Evolutionary conservation across 2,329 filamentous ascomycete species (phyloP).

Genomic region (Aspergillus felis): DNA sequence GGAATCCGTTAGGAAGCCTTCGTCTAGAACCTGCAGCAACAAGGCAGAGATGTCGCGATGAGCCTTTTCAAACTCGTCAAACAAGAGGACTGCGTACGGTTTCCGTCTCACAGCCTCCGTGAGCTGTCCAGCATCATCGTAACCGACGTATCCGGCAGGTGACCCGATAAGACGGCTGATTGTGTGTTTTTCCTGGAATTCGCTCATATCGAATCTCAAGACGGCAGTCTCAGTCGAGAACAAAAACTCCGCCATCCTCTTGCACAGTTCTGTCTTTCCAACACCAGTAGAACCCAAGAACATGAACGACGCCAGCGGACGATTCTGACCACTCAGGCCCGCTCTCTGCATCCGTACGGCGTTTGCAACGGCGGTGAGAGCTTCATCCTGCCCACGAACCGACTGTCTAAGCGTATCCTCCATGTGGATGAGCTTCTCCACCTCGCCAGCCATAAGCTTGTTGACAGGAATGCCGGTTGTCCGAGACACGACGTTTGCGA

Average conservation of each 20-base stretch:
- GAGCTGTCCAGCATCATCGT: slow-evolving; percentile 92
- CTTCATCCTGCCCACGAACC: slow-evolving; percentile 90
- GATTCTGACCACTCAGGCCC: slow-evolving; percentile 84
- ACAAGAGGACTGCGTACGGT: slow-evolving; percentile 88
- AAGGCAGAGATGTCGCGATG: slow-evolving; percentile 91
- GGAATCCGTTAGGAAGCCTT: slow-evolving; percentile 90
- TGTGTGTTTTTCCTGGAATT: slow-evolving; percentile 97
- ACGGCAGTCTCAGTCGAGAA: slow-evolving; percentile 91
- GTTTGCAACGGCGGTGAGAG: slow-evolving; percentile 83
- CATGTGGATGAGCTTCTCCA: slow-evolving; percentile 94
- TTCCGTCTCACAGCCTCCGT: slow-evolving; percentile 94
- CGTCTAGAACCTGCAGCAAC: slow-evolving; percentile 89
- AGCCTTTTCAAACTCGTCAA: slow-evolving; percentile 97
- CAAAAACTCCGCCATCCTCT: slow-evolving; percentile 87
- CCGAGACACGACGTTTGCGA: slow-evolving; percentile 83
- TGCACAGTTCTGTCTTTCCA: slow-evolving; percentile 95
- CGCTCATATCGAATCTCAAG: slow-evolving; percentile 93
- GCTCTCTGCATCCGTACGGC: slow-evolving; percentile 92
- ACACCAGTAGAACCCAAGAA: slow-evolving; percentile 96
- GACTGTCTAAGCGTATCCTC: slow-evolving; percentile 80
- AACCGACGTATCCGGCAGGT: slow-evolving; percentile 92
- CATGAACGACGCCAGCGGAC: slow-evolving; percentile 92
- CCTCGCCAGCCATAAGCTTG: slow-evolving; percentile 88
- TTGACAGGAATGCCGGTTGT: slow-evolving; percentile 89
- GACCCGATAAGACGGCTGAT: slow-evolving; percentile 88